Base-by-base conservation (phyloP, 2,329 filamentous ascomycete species). In the Byssoonygena ceratinophila region DNA sequence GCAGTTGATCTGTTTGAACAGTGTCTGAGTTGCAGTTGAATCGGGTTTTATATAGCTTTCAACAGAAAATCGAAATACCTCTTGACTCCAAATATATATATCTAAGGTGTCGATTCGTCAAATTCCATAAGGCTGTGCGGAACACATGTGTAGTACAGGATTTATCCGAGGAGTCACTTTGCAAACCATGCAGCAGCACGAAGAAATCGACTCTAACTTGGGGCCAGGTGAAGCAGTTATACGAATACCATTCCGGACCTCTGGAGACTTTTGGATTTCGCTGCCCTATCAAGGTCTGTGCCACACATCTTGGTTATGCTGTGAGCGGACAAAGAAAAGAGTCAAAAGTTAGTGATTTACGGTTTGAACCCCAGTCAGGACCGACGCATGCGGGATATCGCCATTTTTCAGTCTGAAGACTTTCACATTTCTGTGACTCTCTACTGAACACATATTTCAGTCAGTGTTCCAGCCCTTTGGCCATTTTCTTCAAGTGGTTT, bases 271-370 rank as follows among this genome's bases (percentile, higher is more conserved):
- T 20, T 31, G 5, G 29, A n/a, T n/a, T 12, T 49, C 36, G 32
- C 25, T 49, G 46, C 36, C 32, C 34, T 49, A 49, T 40, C 14
- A 41, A 36, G 46, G 16, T 14, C 32, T 46, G 52, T 45, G 31
- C 40, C 43, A 39, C 46, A 14, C 46, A 22, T 22, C 46, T 27
- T 50, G 14, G 39, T n/a, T 25, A 14, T 25, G 39, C 20, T 25
- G 40, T 23, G 45, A 40, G 29, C 46, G 18, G 46, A 54, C 47
- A 50, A 54, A 50, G 46, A 44, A 32, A 45, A 37, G 18, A 27
- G 25, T 40, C 16, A n/a, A 29, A 48, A 31, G 16, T 39, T 29
- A 22, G 23, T 25, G 3, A 43, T 23, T 46, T 32, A 22, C 11
- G 16, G 16, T 36, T 46, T 46, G 16, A 36, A 32, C 43, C 20